A percentile compares a stretch with the other conserved stretches of the same genome.
These are phyloP conservation scores for Rehmannia glutinosa DNA, from an alignment of 257 asterid species.

Conservation along the genomic window DNA sequence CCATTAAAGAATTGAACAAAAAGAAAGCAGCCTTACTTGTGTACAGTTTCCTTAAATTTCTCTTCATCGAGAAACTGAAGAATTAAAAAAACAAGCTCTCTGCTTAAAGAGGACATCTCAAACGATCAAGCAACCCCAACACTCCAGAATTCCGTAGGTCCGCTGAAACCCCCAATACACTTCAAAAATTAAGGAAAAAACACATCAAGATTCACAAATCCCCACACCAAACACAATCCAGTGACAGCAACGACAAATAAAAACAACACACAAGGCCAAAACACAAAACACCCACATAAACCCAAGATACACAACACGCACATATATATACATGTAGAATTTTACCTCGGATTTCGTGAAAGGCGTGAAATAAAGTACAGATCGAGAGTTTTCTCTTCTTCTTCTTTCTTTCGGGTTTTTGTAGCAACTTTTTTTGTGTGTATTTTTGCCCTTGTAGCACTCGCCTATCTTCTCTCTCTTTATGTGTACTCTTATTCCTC, in stretches of 20 bases:
- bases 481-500: constrained; percentile 3
- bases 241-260: not conserved
- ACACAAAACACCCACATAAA: not conserved
- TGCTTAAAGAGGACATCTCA: constrained; percentile 41
- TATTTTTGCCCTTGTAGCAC: constrained; percentile 11
- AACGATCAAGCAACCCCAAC: constrained; percentile 11
- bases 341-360: constrained; percentile 17
- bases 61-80: constrained; percentile 61
- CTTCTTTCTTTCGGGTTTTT: not conserved
- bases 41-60: constrained; percentile 52
- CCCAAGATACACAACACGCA: not conserved
- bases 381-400: constrained; percentile 16
- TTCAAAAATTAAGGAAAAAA: constrained; percentile 2
- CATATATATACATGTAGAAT: not conserved
- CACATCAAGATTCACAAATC: constrained; percentile 18
- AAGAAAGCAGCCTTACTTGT: constrained; percentile 32
- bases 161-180: constrained; percentile 20
- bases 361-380: constrained; percentile 9
- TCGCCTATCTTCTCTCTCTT: constrained; percentile 13
- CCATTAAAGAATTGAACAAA: not conserved
- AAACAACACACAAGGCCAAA: not conserved
- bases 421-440: not conserved
- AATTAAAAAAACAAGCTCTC: constrained; percentile 51
- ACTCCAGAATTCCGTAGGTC: constrained; percentile 30
- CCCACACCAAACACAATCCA: not conserved